A percentile compares a stretch with the other conserved stretches of the same genome.
Conservation (phyloP, 2,329 filamentous ascomycete genomes). For the Botrytis hyacinthi region DNA sequence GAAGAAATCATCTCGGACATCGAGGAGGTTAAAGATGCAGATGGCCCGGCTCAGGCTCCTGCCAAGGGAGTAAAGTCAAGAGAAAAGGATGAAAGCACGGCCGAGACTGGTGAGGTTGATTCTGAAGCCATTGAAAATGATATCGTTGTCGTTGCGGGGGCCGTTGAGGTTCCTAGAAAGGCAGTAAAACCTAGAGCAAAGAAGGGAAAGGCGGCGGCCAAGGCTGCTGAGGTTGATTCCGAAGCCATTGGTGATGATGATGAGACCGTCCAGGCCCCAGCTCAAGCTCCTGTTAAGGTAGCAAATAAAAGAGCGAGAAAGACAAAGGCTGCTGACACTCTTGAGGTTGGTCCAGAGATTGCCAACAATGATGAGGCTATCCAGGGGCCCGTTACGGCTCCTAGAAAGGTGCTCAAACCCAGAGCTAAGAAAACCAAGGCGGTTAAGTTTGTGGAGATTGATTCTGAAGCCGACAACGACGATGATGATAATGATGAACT, state of each 20-base stretch:
- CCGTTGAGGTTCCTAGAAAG: neutral
- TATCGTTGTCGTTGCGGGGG: neutral
- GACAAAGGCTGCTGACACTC: neutral
- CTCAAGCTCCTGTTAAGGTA: neutral
- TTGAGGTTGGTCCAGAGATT: neutral
- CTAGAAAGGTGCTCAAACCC: neutral
- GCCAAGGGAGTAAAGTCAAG: neutral
- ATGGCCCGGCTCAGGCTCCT: neutral
- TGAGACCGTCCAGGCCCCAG: neutral
- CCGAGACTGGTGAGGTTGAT: no score
- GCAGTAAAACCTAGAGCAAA: neutral
- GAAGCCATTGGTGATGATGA: neutral
- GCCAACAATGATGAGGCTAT: neutral
- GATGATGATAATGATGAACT: neutral
- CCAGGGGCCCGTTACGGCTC: neutral
- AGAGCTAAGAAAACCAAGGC: neutral
- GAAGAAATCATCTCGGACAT: neutral
- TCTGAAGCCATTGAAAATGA: neutral
- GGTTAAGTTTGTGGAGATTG: neutral
- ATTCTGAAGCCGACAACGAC: neutral
- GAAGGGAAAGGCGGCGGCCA: neutral
- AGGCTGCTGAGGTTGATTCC: neutral
- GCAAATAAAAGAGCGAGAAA: neutral
- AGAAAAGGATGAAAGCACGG: neutral
- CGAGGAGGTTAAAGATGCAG: neutral